These are phyloP conservation scores for Penicillium aurantiogriseum DNA, from an alignment of 2,329 filamentous ascomycete species.

Conservation along the genomic window DNA sequence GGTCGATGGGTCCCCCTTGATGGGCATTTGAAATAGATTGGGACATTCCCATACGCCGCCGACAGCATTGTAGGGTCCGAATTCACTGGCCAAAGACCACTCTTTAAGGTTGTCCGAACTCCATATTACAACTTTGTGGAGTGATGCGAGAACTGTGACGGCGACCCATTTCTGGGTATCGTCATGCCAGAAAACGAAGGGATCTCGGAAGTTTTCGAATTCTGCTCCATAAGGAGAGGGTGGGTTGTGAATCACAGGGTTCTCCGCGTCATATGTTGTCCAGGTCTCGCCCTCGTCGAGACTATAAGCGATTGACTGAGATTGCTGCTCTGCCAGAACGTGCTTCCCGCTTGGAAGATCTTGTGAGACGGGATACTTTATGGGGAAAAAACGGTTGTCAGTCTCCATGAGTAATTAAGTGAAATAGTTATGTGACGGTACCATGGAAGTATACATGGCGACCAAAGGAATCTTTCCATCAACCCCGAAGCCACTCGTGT, in stretches of 20 bases:
- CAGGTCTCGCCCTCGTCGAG: constrained; percentile 62
- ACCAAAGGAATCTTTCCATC: constrained; percentile 61
- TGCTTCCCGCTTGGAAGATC: constrained; percentile 24
- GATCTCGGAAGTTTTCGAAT: constrained; percentile 54
- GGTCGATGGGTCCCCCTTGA: constrained; percentile 16
- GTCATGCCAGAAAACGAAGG: constrained; percentile 52
- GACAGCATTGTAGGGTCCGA: constrained; percentile 27
- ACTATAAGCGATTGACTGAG: constrained; percentile 64
- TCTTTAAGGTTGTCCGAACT: constrained; percentile 28
- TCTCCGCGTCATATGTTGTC: constrained; percentile 54
- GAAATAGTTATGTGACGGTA: constrained; percentile 9
- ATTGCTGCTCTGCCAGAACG: constrained; percentile 36
- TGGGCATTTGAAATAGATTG: constrained; percentile 24
- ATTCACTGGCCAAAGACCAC: constrained; percentile 27
- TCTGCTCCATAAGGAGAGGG: constrained; percentile 49
- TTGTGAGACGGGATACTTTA: constrained; percentile 24
- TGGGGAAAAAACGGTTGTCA: not conserved
- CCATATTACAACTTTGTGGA: constrained; percentile 27
- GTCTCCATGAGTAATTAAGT: not conserved
- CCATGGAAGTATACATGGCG: constrained; percentile 56
- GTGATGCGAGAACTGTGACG: constrained; percentile 14
- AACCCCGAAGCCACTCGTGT: constrained; percentile 65
- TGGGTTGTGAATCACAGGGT: constrained; percentile 57
- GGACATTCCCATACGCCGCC: constrained; percentile 35
- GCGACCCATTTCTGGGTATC: constrained; percentile 24